phyloP scores from a whole-genome alignment of 805 yeast species.

The Candida gorgasii region DNA sequence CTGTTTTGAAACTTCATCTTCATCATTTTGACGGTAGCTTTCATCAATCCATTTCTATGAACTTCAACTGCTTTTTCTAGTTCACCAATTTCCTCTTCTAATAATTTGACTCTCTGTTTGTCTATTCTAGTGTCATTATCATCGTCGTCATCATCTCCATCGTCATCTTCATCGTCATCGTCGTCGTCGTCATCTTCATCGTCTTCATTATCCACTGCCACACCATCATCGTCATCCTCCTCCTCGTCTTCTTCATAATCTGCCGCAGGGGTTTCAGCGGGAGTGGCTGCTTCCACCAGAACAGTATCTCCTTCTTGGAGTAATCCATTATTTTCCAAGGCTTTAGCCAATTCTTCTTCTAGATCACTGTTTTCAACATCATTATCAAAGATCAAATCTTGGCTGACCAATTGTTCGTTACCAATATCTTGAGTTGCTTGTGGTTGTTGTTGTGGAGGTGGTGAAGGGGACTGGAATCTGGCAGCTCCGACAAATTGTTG shows the following conservation, averaged over 20 bases:
- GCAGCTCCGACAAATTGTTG: conserved; percentile 26
- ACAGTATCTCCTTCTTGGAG: conserved; percentile 39
- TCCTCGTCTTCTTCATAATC: conserved; percentile 34
- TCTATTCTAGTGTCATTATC: conserved; percentile 56
- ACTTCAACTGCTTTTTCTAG: conserved; percentile 73
- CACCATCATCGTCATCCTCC: conserved; percentile 45
- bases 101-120: conserved; percentile 55
- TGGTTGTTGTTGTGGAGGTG: conserved; percentile 30
- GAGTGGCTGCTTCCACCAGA: conserved; percentile 23
- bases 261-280: conserved; percentile 8
- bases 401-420: conserved; percentile 1
- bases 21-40: conserved; percentile 81
- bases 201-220: conserved; percentile 37
- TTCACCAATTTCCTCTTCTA: conserved; percentile 84
- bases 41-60: conserved; percentile 69
- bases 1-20: conserved; percentile 83
- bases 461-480: conserved; percentile 29
- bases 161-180: conserved; percentile 54
- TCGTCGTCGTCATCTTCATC: conserved; percentile 58
- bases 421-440: conserved; percentile 3
- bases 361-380: conserved; percentile 39
- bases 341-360: conserved; percentile 60
- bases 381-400: conserved; percentile 19
- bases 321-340: conserved; percentile 39
- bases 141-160: conserved; percentile 49